Base-by-base conservation (phyloP, 139 green algal species). In the Chlamydomonas sphaeroides region DNA sequence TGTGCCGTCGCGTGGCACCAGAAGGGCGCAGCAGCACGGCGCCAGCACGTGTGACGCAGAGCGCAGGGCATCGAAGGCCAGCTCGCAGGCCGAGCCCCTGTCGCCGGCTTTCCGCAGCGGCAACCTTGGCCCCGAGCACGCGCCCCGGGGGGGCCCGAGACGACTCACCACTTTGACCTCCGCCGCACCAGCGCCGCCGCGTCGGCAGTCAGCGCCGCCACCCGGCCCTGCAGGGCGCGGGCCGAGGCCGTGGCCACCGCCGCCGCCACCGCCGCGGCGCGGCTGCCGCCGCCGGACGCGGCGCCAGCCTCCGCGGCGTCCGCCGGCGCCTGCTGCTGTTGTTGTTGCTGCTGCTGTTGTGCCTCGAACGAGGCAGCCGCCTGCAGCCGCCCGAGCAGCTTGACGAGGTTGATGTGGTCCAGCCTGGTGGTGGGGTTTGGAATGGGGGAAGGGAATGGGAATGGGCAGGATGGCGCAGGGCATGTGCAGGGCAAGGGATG, bases 111-210 rank as follows among this genome's bases (percentile, higher is more conserved):
- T n/a, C n/a, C n/a, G n/a, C n/a, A n/a, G n/a, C n/a, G n/a, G n/a
- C n/a, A n/a, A n/a, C n/a, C n/a, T n/a, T n/a, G n/a, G n/a, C n/a
- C n/a, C n/a, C n/a, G n/a, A n/a, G n/a, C n/a, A n/a, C n/a, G n/a
- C 39, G 26, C 26, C 36, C 6, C 26, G 4, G 15, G 51, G 15
- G 18, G 18, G 56, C 23, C 17, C 56, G 1, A 26, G 23, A 6
- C 56, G 23, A 70, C 75, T 51, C n/a, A 82, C 75, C 75, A 82
- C n/a, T 82, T 82, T 5, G 41, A 7, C 59, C 75, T 30, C 42
- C 23, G 23, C 8, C 61, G 42, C 42, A 82, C 62, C 11, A 72
- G 75, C 62, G 23, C 20, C 6, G 2, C n/a, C 41, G 75, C 61
- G 42, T 48, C 32, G 20, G 75, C 62, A 0, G 63, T 32, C 41